phyloP scores from a whole-genome alignment of 2,329 filamentous ascomycete species.

The Colletotrichum tofieldiae region DNA sequence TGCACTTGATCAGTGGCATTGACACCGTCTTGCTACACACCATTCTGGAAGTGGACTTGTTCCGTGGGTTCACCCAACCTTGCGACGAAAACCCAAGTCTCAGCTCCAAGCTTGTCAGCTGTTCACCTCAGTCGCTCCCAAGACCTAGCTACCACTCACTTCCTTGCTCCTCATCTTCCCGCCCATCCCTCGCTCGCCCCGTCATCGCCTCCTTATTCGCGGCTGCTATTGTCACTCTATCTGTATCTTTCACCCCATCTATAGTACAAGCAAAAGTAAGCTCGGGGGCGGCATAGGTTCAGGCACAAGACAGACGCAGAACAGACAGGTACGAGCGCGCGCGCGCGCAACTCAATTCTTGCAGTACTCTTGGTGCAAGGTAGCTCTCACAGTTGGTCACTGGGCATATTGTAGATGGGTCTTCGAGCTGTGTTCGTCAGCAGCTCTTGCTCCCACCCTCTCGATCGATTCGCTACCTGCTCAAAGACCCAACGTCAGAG shows the following conservation, averaged over 20 bases:
- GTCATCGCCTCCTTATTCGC: constrained; percentile 27
- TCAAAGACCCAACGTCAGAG: constrained; percentile 22
- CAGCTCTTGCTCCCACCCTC: constrained; percentile 11
- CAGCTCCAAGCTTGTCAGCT: constrained; percentile 39
- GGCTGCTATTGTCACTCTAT: constrained; percentile 26
- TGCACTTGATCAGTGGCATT: constrained; percentile 23
- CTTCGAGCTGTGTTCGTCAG: constrained; percentile 20
- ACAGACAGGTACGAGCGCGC: constrained; percentile 14
- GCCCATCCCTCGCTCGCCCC: constrained; percentile 25
- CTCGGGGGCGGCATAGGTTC: constrained; percentile 5
- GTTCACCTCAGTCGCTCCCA: constrained; percentile 27
- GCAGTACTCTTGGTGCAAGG: constrained; percentile 2
- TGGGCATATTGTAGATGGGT: not conserved
- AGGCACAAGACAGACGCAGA: not conserved
- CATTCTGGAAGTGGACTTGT: constrained; percentile 13
- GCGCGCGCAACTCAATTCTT: constrained; percentile 12
- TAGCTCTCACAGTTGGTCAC: not conserved
- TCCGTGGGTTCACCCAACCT: constrained; percentile 10
- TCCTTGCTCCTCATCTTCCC: constrained; percentile 34
- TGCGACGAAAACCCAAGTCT: constrained; percentile 35
- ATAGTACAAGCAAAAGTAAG: constrained; percentile 14
- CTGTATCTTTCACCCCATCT: constrained; percentile 19
- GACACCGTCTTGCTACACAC: constrained; percentile 14
- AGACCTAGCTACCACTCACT: constrained; percentile 18
- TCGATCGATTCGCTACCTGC: constrained; percentile 19